These are phyloP conservation scores for Candida albicans DNA, from an alignment of 1,139 yeast genomes.

Conservation along the genomic window DNA sequence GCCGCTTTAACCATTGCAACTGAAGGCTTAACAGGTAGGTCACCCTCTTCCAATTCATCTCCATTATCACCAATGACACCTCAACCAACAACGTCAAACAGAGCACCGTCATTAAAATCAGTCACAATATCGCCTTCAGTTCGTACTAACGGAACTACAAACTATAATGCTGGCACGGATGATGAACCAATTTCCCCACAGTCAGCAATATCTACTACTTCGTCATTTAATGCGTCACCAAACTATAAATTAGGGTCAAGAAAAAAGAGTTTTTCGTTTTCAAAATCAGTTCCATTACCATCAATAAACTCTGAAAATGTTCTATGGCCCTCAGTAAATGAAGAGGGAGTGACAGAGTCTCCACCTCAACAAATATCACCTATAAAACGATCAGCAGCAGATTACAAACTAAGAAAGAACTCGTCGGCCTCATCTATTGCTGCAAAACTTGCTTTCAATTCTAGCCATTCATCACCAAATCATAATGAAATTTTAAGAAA, in stretches of 20 bases:
- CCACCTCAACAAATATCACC: neutral
- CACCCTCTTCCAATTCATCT: slow-evolving; percentile 8
- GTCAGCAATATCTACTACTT: slow-evolving; percentile 17
- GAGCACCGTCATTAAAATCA: slow-evolving; percentile 39
- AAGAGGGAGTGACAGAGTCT: neutral
- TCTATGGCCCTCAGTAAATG: slow-evolving; percentile 14
- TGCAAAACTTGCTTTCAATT: slow-evolving; percentile 31
- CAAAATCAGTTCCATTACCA: slow-evolving; percentile 12
- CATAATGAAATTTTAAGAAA: slow-evolving; percentile 7
- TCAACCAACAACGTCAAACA: slow-evolving; percentile 15
- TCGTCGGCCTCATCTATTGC: slow-evolving; percentile 33
- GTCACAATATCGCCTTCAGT: slow-evolving; percentile 42
- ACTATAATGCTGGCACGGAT: slow-evolving; percentile 5
- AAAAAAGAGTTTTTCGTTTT: slow-evolving; percentile 14
- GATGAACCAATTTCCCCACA: slow-evolving; percentile 21
- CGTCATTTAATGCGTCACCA: slow-evolving; percentile 13
- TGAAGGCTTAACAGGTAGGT: slow-evolving; percentile 10
- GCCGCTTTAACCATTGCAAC: slow-evolving; percentile 3
- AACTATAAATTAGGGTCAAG: slow-evolving; percentile 6
- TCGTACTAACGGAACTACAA: slow-evolving; percentile 13
- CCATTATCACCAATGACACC: slow-evolving; percentile 11
- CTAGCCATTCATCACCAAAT: slow-evolving; percentile 19
- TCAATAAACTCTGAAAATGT: slow-evolving; percentile 12
- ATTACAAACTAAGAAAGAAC: slow-evolving; percentile 7
- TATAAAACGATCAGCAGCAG: slow-evolving; percentile 10